phyloP scores from a whole-genome alignment of 164 flowering plant species.

The Magnolia sinica region DNA sequence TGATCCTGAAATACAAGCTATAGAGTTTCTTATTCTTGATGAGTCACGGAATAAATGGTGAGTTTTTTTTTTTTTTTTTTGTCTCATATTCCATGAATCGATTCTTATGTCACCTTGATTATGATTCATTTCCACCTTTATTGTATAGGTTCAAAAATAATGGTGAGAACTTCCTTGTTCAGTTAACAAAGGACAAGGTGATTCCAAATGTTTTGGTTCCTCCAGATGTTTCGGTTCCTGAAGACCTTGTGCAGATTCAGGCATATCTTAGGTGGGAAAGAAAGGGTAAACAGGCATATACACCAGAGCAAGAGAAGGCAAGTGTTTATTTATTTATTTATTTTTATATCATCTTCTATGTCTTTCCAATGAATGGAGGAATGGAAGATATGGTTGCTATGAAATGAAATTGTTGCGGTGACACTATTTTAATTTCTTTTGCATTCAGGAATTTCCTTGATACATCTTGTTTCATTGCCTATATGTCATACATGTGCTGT shows the following conservation, averaged over 20 bases:
- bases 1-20: constrained; percentile 70
- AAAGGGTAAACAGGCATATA: constrained; percentile 83
- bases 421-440: background rate
- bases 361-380: background rate
- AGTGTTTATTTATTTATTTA: constrained; percentile 15
- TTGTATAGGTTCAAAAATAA: constrained; percentile 70
- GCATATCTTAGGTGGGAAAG: constrained; percentile 97
- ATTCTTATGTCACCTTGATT: background rate
- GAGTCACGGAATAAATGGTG: constrained; percentile 72
- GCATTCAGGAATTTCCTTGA: background rate
- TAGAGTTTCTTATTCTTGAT: constrained; percentile 83
- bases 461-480: background rate
- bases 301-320: constrained; percentile 93
- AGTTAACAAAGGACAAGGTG: constrained; percentile 30
- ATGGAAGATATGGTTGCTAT: background rate
- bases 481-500: background rate
- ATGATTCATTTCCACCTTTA: background rate
- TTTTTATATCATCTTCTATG: background rate
- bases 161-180: constrained; percentile 64
- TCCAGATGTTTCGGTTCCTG: constrained; percentile 65
- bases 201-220: constrained; percentile 51
- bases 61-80: constrained; percentile 10
- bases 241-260: constrained; percentile 93
- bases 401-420: no score
- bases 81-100: background rate